Conservation (phyloP, 202 grass and related monocot genomes). For the Bolboschoenoplectus hybrid region DNA sequence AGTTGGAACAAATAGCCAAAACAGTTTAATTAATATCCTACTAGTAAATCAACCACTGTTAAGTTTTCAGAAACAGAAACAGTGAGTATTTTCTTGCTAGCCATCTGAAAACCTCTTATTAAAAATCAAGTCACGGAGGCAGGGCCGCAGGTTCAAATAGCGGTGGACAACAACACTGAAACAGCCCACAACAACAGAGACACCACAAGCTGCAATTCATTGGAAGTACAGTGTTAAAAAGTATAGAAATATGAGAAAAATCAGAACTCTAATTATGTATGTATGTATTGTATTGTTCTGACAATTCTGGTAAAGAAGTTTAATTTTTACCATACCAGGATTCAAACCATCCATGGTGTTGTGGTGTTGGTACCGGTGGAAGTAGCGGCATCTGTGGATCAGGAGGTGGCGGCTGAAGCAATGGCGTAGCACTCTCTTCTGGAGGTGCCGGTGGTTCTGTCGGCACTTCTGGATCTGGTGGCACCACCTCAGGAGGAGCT, state of each 20-base stretch:
- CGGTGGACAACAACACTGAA: constrained; percentile 44
- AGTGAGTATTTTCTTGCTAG: neutral
- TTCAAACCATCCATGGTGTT: constrained; percentile 11
- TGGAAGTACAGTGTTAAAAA: neutral
- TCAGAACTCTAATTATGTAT: neutral
- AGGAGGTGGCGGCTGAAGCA: constrained; percentile 21
- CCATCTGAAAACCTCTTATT: neutral
- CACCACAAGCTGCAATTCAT: constrained; percentile 46
- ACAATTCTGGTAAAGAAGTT: neutral
- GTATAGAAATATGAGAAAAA: neutral
- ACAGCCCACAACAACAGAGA: constrained; percentile 52
- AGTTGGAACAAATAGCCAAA: constrained; percentile 21
- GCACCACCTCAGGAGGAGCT: constrained; percentile 41
- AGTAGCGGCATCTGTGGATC: constrained; percentile 50
- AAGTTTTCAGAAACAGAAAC: constrained; percentile 17
- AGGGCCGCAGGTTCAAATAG: constrained; percentile 34
- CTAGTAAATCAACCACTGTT: neutral
- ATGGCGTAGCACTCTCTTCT: neutral
- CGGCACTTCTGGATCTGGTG: constrained; percentile 7
- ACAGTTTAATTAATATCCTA: constrained; percentile 21
- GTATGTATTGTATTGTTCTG: neutral
- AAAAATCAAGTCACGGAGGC: constrained; percentile 6
- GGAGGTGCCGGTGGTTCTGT: neutral
- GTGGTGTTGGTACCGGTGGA: constrained; percentile 39
- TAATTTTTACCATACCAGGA: constrained; percentile 38